Base-by-base conservation (phyloP, 164 flowering plant species). In the Chloranthus sessilifolius region DNA sequence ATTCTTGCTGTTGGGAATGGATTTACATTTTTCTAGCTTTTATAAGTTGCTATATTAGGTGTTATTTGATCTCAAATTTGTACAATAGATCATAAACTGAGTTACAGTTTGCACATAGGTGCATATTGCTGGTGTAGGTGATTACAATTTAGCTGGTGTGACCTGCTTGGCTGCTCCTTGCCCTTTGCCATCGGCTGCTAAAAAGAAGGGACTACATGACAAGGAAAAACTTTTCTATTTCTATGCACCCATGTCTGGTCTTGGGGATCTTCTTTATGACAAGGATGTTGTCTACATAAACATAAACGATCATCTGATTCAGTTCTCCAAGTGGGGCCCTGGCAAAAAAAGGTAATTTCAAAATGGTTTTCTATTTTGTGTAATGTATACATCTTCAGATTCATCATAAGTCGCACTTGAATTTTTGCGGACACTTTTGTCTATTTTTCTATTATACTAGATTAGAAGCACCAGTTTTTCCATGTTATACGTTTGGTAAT, bases 231-330 rank as follows among this genome's bases (percentile, higher is more conserved):
- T 94, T 36, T 86, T 94, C 65, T n/a, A n/a, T n/a, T n/a, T n/a
- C n/a, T 89, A 94, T 79, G 99, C 90, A 22, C 97, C 99, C 25
- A 86, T 94, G 97, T 82, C 99, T 46, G 99, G 95, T 37, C 70
- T 89, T 49, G 99, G 99, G 50, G 99, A 94, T 72, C 82, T 94
- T 35, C 63, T 94, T 1, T 89, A 84, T 70, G 99, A 94, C 65
- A 89, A 89, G 69, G 97, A 89, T 83, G 99, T 97, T 60, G 86
- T 85, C 47, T 94, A 94, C 69, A 89, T 89, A 52, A 77, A 84
- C 61, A 79, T 94, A 43, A 81, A 81, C 56, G 97, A 94, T 52
- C 86, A 84, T 55, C 59, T 83, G 30, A 83, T 94, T 40, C 96
- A 89, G 74, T 94, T 59, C 44, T 84, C 99, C 14, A 76, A 62